A percentile compares a stretch with the other conserved stretches of the same genome.
Evolutionary conservation across 345 rosid genomes (phyloP).

Genomic region (Clausena lansium): DNA sequence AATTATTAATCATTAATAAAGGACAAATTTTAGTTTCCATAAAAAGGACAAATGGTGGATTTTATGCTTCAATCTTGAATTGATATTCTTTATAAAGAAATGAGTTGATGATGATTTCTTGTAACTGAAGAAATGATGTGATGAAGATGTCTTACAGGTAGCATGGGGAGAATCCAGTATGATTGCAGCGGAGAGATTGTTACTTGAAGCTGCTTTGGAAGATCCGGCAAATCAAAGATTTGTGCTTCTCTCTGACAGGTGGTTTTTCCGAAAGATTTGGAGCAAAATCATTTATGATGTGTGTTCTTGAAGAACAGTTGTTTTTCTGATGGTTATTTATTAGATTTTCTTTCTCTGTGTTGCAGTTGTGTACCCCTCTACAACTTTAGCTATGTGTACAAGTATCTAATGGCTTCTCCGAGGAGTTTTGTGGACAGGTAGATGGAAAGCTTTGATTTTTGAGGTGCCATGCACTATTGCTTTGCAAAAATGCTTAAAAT

Average conservation of each 20-base stretch:
- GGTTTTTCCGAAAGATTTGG: not conserved
- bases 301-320: not conserved
- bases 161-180: slow-evolving; percentile 89
- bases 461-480: slow-evolving; percentile 33
- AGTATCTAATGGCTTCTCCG: slow-evolving; percentile 71
- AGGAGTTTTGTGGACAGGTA: slow-evolving; percentile 97
- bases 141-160: slow-evolving; percentile 44
- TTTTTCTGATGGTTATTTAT: not conserved
- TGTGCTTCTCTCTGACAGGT: slow-evolving; percentile 94
- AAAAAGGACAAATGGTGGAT: not conserved
- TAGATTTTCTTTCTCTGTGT: slow-evolving; percentile 11
- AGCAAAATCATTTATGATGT: not conserved
- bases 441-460: slow-evolving; percentile 40
- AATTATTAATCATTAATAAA: not conserved
- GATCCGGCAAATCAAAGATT: slow-evolving; percentile 89
- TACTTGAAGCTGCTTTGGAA: slow-evolving; percentile 64
- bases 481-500: slow-evolving; percentile 6
- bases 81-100: not conserved
- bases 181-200: slow-evolving; percentile 85
- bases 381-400: slow-evolving; percentile 79
- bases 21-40: not conserved
- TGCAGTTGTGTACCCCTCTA: slow-evolving; percentile 91
- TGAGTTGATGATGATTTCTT: not conserved
- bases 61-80: not conserved
- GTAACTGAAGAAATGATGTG: not conserved